Conservation (phyloP, 108 stramenopile genomes). For the Nitzschia putrida region DNA sequence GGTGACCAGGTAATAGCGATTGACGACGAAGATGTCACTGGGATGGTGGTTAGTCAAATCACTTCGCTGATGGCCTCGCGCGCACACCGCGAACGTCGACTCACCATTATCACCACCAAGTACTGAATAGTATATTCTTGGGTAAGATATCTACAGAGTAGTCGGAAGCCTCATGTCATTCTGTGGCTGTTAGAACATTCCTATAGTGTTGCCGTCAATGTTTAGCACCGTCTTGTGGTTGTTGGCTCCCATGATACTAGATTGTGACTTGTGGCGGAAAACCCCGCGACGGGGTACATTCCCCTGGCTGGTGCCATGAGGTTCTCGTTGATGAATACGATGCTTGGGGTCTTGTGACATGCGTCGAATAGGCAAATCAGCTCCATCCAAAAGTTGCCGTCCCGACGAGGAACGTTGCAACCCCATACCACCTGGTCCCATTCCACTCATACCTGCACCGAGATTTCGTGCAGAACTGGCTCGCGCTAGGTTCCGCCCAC, state of each 20-base stretch:
- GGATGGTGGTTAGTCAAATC: slow-evolving; percentile 62
- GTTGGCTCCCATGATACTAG: slow-evolving; percentile 15
- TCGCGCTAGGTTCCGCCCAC: not conserved
- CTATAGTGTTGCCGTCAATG: slow-evolving; percentile 22
- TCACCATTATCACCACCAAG: slow-evolving; percentile 47
- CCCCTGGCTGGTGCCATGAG: not conserved
- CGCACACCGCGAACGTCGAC: slow-evolving; percentile 39
- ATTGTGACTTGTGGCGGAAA: slow-evolving; percentile 19
- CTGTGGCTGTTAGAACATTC: slow-evolving; percentile 17
- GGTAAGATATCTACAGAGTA: not conserved
- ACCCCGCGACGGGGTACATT: slow-evolving; percentile 18
- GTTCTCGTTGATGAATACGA: slow-evolving; percentile 20
- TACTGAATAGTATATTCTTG: too few species aligned
- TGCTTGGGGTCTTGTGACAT: slow-evolving; percentile 18
- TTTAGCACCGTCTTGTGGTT: slow-evolving; percentile 13
- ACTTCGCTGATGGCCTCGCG: slow-evolving; percentile 57
- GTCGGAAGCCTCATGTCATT: not conserved
- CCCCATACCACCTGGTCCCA: not conserved
- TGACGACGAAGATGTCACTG: slow-evolving; percentile 61
- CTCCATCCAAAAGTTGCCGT: slow-evolving; percentile 3
- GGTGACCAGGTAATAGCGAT: slow-evolving; percentile 48
- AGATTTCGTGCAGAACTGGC: slow-evolving; percentile 11
- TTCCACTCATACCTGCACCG: not conserved
- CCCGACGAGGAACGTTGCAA: slow-evolving; percentile 16
- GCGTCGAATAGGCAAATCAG: slow-evolving; percentile 23